Evolutionary conservation across 2,329 filamentous ascomycete genomes (phyloP), one percentile per base, ranked within the genome.

Genomic region (Apiospora malaysiana): DNA sequence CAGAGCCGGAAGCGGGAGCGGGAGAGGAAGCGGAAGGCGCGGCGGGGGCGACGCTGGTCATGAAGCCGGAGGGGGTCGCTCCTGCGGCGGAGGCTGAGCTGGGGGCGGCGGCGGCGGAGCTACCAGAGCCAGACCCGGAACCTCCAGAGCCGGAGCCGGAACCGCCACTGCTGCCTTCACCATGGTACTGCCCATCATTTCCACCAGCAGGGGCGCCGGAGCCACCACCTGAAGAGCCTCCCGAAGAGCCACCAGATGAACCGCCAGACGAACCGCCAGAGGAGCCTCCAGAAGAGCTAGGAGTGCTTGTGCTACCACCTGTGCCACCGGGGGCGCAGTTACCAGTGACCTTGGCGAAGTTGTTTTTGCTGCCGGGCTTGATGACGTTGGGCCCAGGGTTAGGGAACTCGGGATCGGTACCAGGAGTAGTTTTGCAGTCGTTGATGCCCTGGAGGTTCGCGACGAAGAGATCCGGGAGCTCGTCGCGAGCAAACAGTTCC

Each of bases 401-500:
- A 1, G 92, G 91, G 83, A 90, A 93, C 37, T 82, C 78, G 63
- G 91, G 83, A 74, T 92, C 88, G 47, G 46, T 43, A 4, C 83
- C 76, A 2, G 78, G 77, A 12, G 89, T 85, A 0, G 74, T 75
- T 8, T 89, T 91, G 47, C 92, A 94, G 56, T 81, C 82, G 70
- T 86, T 86, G 40, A 74, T 77, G 10, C 78, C 75, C 72, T 32
- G 32, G 32, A 94, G 83, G 82, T 96, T 97, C 76, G 92, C 91
- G 0, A 91, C 86, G 70, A 94, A 91, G 89, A 97, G 92, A 71
- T 90, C 84, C 0, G 94, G 94, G 14, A 97, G 91, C 7, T 94
- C 2, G 77, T 94, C 94, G 73, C 89, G 90, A 2, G 91, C 87
- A 75, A 92, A 93, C 85, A 94, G 89, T 67, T 87, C 82, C 0